phyloP scores from a whole-genome alignment of 768 basidiomycete genomes.

The Leccinum imitatum region DNA sequence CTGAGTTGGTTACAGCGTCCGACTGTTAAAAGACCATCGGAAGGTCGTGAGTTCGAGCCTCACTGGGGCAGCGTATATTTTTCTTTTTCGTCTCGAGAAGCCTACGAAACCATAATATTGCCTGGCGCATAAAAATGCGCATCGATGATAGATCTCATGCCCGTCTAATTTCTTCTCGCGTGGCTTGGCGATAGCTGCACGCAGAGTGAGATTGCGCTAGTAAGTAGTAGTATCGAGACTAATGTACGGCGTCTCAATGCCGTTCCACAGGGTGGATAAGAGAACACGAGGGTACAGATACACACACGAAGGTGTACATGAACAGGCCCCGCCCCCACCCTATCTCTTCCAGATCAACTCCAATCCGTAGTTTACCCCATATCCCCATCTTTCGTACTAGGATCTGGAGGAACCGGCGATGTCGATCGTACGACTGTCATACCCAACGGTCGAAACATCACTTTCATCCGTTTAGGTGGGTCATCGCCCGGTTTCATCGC shows the following conservation, averaged over 20 bases:
- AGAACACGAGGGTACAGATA: constrained; percentile 10
- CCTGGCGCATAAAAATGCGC: neutral
- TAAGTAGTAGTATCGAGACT: constrained; percentile 7
- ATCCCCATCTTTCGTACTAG: constrained; percentile 70
- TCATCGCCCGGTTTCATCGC: constrained; percentile 36
- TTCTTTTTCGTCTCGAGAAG: neutral
- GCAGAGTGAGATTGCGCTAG: neutral
- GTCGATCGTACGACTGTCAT: constrained; percentile 33
- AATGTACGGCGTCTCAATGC: constrained; percentile 2
- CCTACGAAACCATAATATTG: neutral
- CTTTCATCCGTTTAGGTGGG: constrained; percentile 70
- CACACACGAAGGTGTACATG: constrained; percentile 10
- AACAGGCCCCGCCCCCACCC: neutral
- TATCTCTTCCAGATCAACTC: constrained; percentile 39
- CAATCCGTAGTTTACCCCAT: constrained; percentile 50
- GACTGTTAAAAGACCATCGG: constrained; percentile 45
- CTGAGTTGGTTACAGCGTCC: constrained; percentile 53
- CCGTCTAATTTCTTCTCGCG: neutral
- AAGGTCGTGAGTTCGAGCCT: constrained; percentile 56
- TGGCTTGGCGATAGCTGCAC: neutral
- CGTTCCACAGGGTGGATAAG: constrained; percentile 6
- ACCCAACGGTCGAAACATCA: constrained; percentile 54
- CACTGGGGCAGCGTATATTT: constrained; percentile 42
- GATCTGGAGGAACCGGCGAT: constrained; percentile 54
- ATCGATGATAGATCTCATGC: neutral